A percentile compares a stretch with the other conserved stretches of the same genome.
These are phyloP conservation scores for Rostrohypoxylon terebratum DNA, from an alignment of 495 filamentous ascomycete species.

Conservation along the genomic window DNA sequence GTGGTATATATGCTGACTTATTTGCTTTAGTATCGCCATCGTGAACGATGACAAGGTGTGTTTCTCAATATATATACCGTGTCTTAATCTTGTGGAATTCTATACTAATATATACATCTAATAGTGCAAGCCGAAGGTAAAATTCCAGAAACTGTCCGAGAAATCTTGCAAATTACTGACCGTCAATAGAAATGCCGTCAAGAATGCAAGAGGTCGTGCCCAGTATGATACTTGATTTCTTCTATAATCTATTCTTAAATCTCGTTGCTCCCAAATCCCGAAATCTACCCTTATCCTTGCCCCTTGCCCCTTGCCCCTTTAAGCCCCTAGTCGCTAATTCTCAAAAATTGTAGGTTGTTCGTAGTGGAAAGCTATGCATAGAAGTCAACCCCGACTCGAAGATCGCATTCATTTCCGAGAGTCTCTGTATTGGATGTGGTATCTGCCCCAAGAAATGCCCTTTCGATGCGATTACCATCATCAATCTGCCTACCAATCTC, in stretches of 20 bases:
- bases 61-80: conserved; percentile 12
- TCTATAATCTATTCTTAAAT: neutral
- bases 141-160: neutral
- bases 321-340: conserved; percentile 27
- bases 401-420: conserved; percentile 97
- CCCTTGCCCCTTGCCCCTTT: neutral
- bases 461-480: conserved; percentile 99
- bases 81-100: conserved; percentile 10
- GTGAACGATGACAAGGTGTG: conserved; percentile 95
- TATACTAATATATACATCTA: conserved; percentile 48
- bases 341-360: conserved; percentile 68
- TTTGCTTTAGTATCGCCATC: conserved; percentile 84
- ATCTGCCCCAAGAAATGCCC: conserved; percentile 99
- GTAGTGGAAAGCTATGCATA: conserved; percentile 96
- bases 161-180: conserved; percentile 17
- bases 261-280: neutral
- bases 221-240: conserved; percentile 57
- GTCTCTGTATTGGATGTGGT: conserved; percentile 96
- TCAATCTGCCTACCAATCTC: conserved; percentile 98
- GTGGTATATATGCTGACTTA: conserved; percentile 36
- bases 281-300: neutral
- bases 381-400: conserved; percentile 91
- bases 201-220: conserved; percentile 99
- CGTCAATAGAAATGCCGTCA: conserved; percentile 84
- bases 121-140: conserved; percentile 97